Base-by-base conservation (phyloP, 306 rosid species). In the Lathyrus aphaca region DNA sequence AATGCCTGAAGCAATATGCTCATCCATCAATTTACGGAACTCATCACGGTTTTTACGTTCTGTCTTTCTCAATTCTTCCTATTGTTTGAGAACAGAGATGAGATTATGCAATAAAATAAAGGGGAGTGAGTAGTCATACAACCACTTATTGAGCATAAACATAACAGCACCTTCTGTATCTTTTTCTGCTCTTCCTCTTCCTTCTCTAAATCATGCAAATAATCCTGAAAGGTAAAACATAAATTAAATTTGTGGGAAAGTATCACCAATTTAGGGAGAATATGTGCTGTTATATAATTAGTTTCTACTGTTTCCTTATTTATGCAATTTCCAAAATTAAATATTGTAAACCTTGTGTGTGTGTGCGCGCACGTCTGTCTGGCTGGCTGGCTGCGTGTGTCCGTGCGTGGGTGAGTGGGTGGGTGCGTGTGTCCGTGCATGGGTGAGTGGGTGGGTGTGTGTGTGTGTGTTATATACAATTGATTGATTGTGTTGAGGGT, bases 151-250 rank as follows among this genome's bases (percentile, higher is more conserved):
- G 12, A 63, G 66, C 55, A 44, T 23, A 51, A 73, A 72, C 64
- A 69, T 54, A 67, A 61, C 44, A 65, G 53, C 45, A 92, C 98
- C 96, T 92, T 90, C 67, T 84, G 93, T 68, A 86, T 86, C 89
- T 85, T 92, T 83, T 84, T 84, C 76, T 86, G 93, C 82, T 90
- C 96, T 82, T 92, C 96, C 79, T 92, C 98, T 88, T 90, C 96
- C 82, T 81, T 90, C 82, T 85, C 96, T 61, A 92, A 79, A 78
- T 88, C 98, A 49, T 66, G 91, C 38, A 85, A 69, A 82, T 92
- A 86, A 66, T 88, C 96, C 98, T 92, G 83, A 39, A 64, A 69
- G 69, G 51, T 16, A 53, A 72, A 17, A 68, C 9, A 62, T 76
- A 78, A 73, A 65, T 82, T 68, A 77, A 50, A 72, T 21, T 23